Base-by-base conservation (phyloP, 2,329 filamentous ascomycete genomes). In the Fusarium chuoi region DNA sequence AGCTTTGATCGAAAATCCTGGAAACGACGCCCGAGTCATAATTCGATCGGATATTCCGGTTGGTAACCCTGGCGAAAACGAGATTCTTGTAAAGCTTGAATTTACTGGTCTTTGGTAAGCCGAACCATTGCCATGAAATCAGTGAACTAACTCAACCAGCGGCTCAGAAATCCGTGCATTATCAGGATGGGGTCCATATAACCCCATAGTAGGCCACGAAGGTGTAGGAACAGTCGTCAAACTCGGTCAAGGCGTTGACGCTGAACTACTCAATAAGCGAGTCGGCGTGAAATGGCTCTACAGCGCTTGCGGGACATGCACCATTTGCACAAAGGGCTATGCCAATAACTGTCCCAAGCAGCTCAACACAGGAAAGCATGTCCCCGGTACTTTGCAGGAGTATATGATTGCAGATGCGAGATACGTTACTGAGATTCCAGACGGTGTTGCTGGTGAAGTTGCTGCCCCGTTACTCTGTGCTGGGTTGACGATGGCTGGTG, bases 281-380 rank as follows among this genome's bases (percentile, higher is more conserved):
- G 84, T 86, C 0, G 84, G 84, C 2, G 79, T 86, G 1, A 85
- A 85, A 66, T 86, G 84, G 84, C 77, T 86, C 1, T 85, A 82
- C 68, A 84, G 81, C 9, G 83, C 84, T 3, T 86, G 84, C 28
- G 80, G 80, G 0, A 30, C 71, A 8, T 86, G 84, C 35, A 77
- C 76, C 3, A 77, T 75, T 10, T 86, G 85, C 59, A 71, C 72
- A 5, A 70, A 68, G 12, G 83, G 82, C 3, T 78, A 81, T 59
- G 6, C 70, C 4, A 85, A 85, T 24, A 84, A 85, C 39, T 86
- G 85, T 26, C 76, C 78, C 0, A 79, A 79, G 13, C 84, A 85
- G 49, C 58, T 81, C n/a, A 84, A 85, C 62, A 84, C 84, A 0
- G 82, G 85, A 5, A 76, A 81, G 3, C 80, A 79, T n/a, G 79